Percentiles rank a stretch among this genome's conserved stretches.
Conservation (phyloP, 2,329 filamentous ascomycete genomes). For the Trichophyton schoenleinii region DNA sequence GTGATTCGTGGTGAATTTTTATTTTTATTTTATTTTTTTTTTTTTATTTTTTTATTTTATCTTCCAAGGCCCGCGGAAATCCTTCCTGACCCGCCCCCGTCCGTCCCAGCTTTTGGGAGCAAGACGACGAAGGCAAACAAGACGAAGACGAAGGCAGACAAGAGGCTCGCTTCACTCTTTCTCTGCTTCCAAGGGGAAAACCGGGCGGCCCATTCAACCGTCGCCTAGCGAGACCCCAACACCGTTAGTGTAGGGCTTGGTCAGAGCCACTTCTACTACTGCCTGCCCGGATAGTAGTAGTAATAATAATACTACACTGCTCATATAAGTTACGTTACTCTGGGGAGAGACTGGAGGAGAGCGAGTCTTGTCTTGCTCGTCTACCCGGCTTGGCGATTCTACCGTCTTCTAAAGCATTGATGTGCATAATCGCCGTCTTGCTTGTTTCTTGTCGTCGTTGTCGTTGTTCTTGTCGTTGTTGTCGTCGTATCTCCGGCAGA, state of each 20-base stretch:
- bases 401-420: neutral
- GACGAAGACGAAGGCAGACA: neutral
- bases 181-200: neutral
- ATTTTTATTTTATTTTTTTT: neutral
- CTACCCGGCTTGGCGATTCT: conserved; percentile 2
- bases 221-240: neutral
- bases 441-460: no score
- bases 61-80: neutral
- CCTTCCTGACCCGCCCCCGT: conserved; percentile 2
- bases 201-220: neutral
- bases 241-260: neutral
- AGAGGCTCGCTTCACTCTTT: neutral
- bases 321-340: no score
- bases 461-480: neutral
- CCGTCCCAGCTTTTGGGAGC: neutral
- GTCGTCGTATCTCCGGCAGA: neutral
- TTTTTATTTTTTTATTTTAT: neutral
- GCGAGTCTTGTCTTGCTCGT: conserved; percentile 1
- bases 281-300: no score
- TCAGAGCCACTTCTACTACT: neutral
- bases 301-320: no score
- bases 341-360: neutral
- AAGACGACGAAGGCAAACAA: no score
- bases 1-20: neutral
- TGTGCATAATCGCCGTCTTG: neutral